Evolutionary conservation across 345 rosid species (phyloP).

Genomic region (Nephelium lappaceum): DNA sequence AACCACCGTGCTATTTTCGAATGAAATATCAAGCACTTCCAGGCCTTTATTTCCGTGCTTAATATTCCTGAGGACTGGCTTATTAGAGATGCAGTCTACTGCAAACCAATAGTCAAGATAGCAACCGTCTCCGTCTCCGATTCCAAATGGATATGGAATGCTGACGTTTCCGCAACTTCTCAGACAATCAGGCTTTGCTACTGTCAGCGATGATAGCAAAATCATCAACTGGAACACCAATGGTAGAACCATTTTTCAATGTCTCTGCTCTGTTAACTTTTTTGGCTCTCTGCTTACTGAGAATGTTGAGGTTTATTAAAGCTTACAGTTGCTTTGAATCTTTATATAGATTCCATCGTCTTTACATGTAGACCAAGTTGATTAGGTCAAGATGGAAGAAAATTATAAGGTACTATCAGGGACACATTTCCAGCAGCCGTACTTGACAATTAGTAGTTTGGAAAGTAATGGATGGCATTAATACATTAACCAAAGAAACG

Average conservation of each 20-base stretch:
- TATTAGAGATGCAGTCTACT: neutral
- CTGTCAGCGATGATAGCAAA: neutral
- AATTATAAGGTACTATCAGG: too few species aligned
- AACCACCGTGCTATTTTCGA: neutral
- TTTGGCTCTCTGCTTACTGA: neutral
- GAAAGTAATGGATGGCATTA: too few species aligned
- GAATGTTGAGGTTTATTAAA: too few species aligned
- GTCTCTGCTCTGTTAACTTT: neutral
- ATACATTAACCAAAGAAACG: too few species aligned
- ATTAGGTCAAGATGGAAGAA: too few species aligned
- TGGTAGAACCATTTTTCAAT: neutral
- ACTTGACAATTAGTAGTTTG: too few species aligned
- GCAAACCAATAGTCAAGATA: neutral
- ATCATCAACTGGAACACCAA: neutral
- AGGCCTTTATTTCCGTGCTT: too few species aligned
- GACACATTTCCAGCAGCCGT: too few species aligned
- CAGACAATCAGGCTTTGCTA: neutral
- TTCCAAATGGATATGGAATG: neutral
- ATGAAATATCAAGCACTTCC: slow-evolving; percentile 4
- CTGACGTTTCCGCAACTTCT: neutral
- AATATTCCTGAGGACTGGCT: neutral
- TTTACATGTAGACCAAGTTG: too few species aligned
- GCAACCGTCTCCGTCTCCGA: neutral
- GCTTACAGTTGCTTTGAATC: too few species aligned
- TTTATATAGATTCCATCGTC: too few species aligned